phyloP scores from a whole-genome alignment of 768 basidiomycete genomes.

The Coprinopsis cinerea region DNA sequence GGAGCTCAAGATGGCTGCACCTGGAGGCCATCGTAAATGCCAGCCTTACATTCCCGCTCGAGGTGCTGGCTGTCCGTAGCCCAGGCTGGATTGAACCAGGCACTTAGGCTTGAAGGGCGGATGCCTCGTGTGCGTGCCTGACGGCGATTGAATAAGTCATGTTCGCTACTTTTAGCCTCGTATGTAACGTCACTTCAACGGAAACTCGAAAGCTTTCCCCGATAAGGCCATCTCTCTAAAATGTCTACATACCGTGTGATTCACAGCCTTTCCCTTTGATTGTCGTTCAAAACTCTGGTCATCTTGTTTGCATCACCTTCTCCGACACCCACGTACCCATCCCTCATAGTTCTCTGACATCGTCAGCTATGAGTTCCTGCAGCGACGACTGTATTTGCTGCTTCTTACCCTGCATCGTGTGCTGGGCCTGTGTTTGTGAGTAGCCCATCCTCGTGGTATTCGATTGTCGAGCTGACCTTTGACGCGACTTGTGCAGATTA shows the following conservation, averaged over 20 bases:
- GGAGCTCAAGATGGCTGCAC: no score
- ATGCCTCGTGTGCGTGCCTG: not conserved
- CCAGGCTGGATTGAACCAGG: no score
- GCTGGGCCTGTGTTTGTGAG: slow-evolving; percentile 11
- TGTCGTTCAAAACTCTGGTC: no score
- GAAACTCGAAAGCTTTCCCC: not conserved
- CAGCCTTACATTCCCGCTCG: no score
- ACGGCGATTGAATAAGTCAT: not conserved
- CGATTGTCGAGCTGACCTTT: not conserved
- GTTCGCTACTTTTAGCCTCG: not conserved
- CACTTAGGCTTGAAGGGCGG: not conserved
- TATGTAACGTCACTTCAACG: not conserved
- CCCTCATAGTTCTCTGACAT: no score
- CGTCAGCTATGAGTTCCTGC: slow-evolving; percentile 6
- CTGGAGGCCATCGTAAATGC: no score
- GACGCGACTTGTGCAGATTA: not conserved
- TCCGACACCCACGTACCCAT: no score
- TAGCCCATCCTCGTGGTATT: not conserved
- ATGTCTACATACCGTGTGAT: slow-evolving; percentile 2
- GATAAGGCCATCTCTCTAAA: slow-evolving; percentile 2
- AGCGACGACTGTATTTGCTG: slow-evolving; percentile 11
- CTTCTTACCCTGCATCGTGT: slow-evolving; percentile 7
- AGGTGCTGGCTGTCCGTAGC: no score
- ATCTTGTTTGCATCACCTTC: no score
- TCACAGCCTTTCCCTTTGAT: no score